These are phyloP conservation scores for Saccharomyces hybrid DNA, from an alignment of 1,139 yeast species.

Conservation along the genomic window DNA sequence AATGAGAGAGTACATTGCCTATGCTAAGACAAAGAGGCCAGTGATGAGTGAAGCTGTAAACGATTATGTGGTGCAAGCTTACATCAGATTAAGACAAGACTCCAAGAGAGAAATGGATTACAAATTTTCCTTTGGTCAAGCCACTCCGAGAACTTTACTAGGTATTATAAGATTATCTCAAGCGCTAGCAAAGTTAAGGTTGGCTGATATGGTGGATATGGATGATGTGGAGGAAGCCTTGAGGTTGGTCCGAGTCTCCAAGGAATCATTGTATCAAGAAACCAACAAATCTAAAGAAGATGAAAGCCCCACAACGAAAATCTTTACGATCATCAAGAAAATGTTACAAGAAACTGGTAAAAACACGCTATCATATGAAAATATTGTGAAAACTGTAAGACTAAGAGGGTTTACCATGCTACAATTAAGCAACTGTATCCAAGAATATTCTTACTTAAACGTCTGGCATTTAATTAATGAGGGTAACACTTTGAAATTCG, in stretches of 20 bases:
- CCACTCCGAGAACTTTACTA: conserved; percentile 89
- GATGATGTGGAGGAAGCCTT: conserved; percentile 95
- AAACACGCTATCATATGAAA: conserved; percentile 47
- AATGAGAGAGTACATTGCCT: conserved; percentile 80
- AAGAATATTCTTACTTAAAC: conserved; percentile 63
- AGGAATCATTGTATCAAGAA: conserved; percentile 63
- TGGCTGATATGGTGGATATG: conserved; percentile 58
- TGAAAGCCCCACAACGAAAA: conserved; percentile 51
- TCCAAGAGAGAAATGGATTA: conserved; percentile 73
- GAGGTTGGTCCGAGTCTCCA: conserved; percentile 77
- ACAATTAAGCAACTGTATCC: conserved; percentile 68
- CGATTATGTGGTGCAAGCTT: conserved; percentile 78
- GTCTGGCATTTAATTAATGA: conserved; percentile 74
- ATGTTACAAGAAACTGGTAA: conserved; percentile 35
- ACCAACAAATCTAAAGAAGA: conserved; percentile 44
- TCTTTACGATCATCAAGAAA: conserved; percentile 43
- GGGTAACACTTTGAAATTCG: conserved; percentile 41
- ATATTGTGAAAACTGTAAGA: conserved; percentile 59
- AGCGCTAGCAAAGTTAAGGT: conserved; percentile 86
- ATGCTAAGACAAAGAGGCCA: conserved; percentile 83
- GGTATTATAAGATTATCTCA: conserved; percentile 91
- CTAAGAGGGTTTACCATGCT: conserved; percentile 80
- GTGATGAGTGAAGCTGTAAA: conserved; percentile 81
- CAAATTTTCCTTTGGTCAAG: conserved; percentile 74
- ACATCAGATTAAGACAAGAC: conserved; percentile 88